Evolutionary conservation across 768 basidiomycete species (phyloP).

Genomic region (Amanita jacksonii): DNA sequence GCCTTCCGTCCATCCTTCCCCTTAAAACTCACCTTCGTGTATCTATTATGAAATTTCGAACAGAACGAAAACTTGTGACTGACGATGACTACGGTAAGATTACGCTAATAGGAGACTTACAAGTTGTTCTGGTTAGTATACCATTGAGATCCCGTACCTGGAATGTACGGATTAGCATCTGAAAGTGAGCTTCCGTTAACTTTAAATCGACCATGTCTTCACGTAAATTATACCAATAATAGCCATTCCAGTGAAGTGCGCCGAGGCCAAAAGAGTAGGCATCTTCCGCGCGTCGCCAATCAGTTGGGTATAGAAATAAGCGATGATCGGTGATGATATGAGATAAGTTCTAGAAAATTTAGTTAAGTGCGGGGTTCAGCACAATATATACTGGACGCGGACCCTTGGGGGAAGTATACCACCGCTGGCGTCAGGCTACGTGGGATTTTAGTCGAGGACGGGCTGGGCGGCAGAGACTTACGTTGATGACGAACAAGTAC

Average conservation of each 20-base stretch:
- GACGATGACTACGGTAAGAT: not conserved
- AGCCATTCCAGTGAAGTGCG: conserved; percentile 58
- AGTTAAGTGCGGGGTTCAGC: not conserved
- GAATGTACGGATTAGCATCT: conserved; percentile 72
- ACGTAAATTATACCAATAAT: conserved; percentile 51
- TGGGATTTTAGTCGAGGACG: not conserved
- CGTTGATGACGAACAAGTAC: conserved; percentile 50
- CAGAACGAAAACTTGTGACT: conserved; percentile 46
- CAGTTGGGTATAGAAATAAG: conserved; percentile 71
- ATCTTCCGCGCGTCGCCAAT: conserved; percentile 64
- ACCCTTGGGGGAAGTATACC: conserved; percentile 74
- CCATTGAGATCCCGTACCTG: conserved; percentile 52
- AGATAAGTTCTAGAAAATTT: conserved; percentile 66
- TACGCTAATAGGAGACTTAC: conserved; percentile 25
- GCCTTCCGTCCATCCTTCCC: not conserved
- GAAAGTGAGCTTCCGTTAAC: not conserved
- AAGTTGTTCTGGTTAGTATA: conserved; percentile 61
- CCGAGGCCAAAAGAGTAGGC: conserved; percentile 56
- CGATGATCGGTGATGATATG: conserved; percentile 55
- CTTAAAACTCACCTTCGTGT: conserved; percentile 28
- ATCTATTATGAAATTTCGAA: conserved; percentile 71
- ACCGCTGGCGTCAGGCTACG: conserved; percentile 57
- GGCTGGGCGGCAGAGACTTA: conserved; percentile 17
- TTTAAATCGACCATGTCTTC: too few relatives aligned
- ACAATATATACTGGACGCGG: conserved; percentile 9